Conservation (phyloP, 768 basidiomycete genomes). For the Boletus insuetus region DNA sequence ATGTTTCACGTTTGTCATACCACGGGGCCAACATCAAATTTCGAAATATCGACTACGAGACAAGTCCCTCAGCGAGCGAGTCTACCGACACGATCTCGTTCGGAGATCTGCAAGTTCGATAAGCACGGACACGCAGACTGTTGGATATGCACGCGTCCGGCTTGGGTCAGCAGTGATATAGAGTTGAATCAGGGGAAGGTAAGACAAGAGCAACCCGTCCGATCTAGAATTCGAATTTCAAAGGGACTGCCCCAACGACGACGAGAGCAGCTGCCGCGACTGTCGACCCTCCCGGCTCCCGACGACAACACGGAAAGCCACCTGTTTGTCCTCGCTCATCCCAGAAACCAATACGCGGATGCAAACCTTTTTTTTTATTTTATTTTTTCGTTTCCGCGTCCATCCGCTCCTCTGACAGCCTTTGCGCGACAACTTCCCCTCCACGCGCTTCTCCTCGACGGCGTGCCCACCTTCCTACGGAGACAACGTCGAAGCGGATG, state of each 20-base stretch:
- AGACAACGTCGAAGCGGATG: conserved; percentile 22
- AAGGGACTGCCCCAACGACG: conserved; percentile 21
- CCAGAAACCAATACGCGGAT: conserved; percentile 30
- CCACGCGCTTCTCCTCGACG: conserved; percentile 10
- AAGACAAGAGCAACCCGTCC: conserved; percentile 3
- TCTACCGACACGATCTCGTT: neutral
- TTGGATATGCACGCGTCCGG: neutral
- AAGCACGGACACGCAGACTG: neutral
- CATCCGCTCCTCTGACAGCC: conserved; percentile 14
- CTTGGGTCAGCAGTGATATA: neutral
- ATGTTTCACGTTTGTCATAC: conserved; percentile 43
- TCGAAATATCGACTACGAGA: conserved; percentile 9
- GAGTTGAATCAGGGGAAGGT: neutral
- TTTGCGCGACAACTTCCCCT: conserved; percentile 3
- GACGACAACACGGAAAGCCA: conserved; percentile 24
- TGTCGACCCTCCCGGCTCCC: conserved; percentile 24
- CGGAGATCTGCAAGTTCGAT: conserved; percentile 1
- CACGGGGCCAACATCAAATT: conserved; percentile 7
- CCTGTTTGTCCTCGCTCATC: conserved; percentile 18
- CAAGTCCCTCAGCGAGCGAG: neutral
- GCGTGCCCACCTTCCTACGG: conserved; percentile 3
- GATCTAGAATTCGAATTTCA: conserved; percentile 26
- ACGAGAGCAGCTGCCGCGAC: conserved; percentile 19
- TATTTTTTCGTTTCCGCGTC: conserved; percentile 32
- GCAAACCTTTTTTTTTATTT: conserved; percentile 30